Evolutionary conservation across 371 early-diverging fungal genomes (phyloP), one percentile per base, ranked within the genome.

Genomic region (Zancudomyces culisetae): DNA sequence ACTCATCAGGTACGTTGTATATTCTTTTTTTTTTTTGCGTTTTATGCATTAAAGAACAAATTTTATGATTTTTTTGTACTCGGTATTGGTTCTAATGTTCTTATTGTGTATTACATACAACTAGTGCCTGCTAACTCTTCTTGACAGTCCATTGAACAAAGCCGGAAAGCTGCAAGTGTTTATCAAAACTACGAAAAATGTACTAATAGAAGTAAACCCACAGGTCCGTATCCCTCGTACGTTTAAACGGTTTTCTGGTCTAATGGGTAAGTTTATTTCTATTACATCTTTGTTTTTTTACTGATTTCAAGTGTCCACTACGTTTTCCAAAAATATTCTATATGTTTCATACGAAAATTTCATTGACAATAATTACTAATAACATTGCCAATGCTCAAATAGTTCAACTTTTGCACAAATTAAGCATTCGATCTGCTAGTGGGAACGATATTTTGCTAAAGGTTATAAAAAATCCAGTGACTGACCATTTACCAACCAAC

Each of bases 141-240:
- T 98, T 26, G 99, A 98, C 75, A 85, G 85, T 60, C 99, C 99
- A 30, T 71, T 98, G 59, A 96, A 96, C 77, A 96, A 98, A 70
- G 87, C 98, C 2, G 95, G 95, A 53, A 64, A 79, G 24, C 70
- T 98, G 46, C 94, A 91, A 70, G 87, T 98, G 40, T 96, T 85
- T 63, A 87, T 98, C 45, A 87, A 87, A 58, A 95, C 98, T 19
- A 76, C 81, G 52, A 85, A 83, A 64, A 88, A 90, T 57, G 93
- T 90, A 10, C 74, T 98, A 47, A 94, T 98, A 50, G 96, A 96
- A 75, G 83, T 98, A 49, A 91, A 90, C 62, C 95, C 95, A 47
- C 86, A 90, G 55, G 89, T 90, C 52, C 79, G 99, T 59, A 95
- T 98, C 60, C 99, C 99, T 21, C 74, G 99, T 68, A 96, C 97